Conservation (phyloP, 2,329 filamentous ascomycete species). For the Bipolaris bicolor region DNA sequence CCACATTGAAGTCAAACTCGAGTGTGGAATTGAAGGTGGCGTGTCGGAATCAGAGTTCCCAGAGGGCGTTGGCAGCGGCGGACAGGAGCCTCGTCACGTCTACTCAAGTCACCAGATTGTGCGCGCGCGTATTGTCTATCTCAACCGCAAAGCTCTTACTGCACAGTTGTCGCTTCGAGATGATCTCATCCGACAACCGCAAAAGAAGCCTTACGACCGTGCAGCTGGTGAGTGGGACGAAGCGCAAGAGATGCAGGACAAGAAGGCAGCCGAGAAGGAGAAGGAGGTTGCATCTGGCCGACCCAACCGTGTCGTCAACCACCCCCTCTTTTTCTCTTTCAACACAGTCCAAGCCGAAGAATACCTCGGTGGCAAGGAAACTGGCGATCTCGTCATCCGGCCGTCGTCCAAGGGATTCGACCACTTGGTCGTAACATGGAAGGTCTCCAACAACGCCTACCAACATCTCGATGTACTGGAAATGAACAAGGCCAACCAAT, state of each 20-base stretch:
- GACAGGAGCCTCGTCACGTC: constrained; percentile 62
- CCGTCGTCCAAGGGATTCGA: constrained; percentile 95
- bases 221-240: constrained; percentile 87
- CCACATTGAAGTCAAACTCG: constrained; percentile 90
- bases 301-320: constrained; percentile 93
- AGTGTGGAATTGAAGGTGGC: constrained; percentile 91
- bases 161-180: constrained; percentile 86
- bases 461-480: constrained; percentile 98
- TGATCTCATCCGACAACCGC: constrained; percentile 72
- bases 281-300: constrained; percentile 86
- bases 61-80: constrained; percentile 62
- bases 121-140: constrained; percentile 83
- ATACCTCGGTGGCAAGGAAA: constrained; percentile 82
- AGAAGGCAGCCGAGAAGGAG: constrained; percentile 76
- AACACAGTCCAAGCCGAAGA: constrained; percentile 92
- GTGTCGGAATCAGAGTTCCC: constrained; percentile 84
- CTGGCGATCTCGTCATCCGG: constrained; percentile 91
- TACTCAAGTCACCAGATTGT: constrained; percentile 82
- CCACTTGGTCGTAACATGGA: constrained; percentile 96
- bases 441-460: constrained; percentile 93
- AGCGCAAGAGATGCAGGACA: constrained; percentile 78
- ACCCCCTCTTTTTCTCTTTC: constrained; percentile 93
- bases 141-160: constrained; percentile 85
- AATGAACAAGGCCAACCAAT: constrained; percentile 95
- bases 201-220: constrained; percentile 62